phyloP scores from a whole-genome alignment of 1,139 yeast species.

The Debaryomyces sp. region DNA sequence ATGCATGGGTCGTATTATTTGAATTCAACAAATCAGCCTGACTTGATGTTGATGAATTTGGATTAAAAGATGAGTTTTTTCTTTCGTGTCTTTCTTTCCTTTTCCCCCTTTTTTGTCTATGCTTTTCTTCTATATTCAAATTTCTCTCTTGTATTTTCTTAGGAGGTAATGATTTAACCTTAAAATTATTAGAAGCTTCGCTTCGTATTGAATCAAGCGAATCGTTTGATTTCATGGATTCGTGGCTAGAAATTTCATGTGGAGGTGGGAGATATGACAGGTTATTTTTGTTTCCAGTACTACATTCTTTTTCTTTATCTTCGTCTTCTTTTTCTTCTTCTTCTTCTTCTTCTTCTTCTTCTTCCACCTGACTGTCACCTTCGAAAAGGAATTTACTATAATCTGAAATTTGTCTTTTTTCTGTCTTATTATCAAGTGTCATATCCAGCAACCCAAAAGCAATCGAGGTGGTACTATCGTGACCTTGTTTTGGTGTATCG shows the following conservation, averaged over 20 bases:
- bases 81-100: background rate
- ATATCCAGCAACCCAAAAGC: slow-evolving; percentile 17
- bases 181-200: slow-evolving; percentile 20
- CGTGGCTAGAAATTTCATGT: slow-evolving; percentile 10
- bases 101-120: background rate
- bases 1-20: background rate
- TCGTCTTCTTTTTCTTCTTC: slow-evolving; percentile 17
- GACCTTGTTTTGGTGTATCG: background rate
- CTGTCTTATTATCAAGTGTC: slow-evolving; percentile 15
- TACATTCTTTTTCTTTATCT: slow-evolving; percentile 12
- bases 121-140: slow-evolving; percentile 1
- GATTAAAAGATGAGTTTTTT: background rate
- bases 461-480: slow-evolving; percentile 11
- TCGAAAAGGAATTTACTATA: slow-evolving; percentile 34
- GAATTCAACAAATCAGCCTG: background rate
- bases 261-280: background rate
- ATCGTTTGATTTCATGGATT: slow-evolving; percentile 31
- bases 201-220: slow-evolving; percentile 44
- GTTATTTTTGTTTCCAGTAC: slow-evolving; percentile 1
- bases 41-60: background rate
- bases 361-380: slow-evolving; percentile 21
- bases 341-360: too few species aligned
- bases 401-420: slow-evolving; percentile 35
- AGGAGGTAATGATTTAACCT: background rate
- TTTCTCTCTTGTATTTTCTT: background rate